These are phyloP conservation scores for Blakeslea trispora DNA, from an alignment of 371 early-diverging fungal species.

Conservation along the genomic window DNA sequence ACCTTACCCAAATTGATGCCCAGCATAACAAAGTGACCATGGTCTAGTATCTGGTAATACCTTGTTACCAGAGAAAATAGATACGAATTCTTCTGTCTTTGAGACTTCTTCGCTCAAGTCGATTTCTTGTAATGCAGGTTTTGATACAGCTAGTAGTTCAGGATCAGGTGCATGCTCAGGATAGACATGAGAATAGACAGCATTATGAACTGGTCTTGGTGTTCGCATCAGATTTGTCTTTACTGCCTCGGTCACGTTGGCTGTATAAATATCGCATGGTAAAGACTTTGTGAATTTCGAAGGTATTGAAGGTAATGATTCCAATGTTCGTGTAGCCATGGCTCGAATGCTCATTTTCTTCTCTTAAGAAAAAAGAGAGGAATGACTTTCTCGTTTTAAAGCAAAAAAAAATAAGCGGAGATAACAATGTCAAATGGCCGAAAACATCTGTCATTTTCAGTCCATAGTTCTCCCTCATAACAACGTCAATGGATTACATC, in stretches of 20 bases:
- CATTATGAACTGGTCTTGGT: conserved; percentile 61
- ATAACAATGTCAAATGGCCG: too few relatives aligned
- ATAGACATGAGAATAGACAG: conserved; percentile 59
- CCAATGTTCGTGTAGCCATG: conserved; percentile 13
- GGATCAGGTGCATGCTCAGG: conserved; percentile 58
- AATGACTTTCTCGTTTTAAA: too few relatives aligned
- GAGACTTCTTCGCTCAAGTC: conserved; percentile 43
- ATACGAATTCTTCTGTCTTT: conserved; percentile 26
- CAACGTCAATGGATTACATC: too few relatives aligned
- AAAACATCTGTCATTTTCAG: too few relatives aligned
- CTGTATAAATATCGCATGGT: conserved; percentile 35
- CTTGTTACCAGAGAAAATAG: conserved; percentile 49
- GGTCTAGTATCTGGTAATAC: conserved; percentile 59
- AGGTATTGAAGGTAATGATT: conserved; percentile 35
- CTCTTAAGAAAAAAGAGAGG: too few relatives aligned
- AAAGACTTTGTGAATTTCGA: conserved; percentile 34
- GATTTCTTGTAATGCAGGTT: conserved; percentile 34
- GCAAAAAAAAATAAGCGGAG: too few relatives aligned
- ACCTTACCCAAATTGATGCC: conserved; percentile 86
- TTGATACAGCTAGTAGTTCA: conserved; percentile 45
- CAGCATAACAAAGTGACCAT: conserved; percentile 87
- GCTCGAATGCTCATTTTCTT: conserved; percentile 8
- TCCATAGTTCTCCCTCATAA: neutral
- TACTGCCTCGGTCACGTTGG: conserved; percentile 17
- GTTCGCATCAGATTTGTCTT: conserved; percentile 31